phyloP scores from a whole-genome alignment of 2,329 filamentous ascomycete species.

The Berkeleyomyces basicola region DNA sequence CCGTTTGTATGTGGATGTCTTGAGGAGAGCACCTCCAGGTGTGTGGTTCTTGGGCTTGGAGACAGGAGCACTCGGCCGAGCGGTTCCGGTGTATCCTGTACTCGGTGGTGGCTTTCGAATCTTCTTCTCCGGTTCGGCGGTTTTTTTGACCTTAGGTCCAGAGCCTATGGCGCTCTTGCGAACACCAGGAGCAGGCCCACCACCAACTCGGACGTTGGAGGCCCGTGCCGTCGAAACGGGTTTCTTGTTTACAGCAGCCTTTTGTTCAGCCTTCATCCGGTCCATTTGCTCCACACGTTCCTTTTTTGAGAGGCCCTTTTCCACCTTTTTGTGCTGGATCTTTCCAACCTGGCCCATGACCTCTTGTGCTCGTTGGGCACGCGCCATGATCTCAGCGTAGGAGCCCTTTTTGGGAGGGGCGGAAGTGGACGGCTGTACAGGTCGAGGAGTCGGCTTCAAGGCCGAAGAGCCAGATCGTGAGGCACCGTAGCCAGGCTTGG shows the following conservation, averaged over 20 bases:
- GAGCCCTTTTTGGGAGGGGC: slow-evolving; percentile 51
- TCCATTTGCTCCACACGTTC: slow-evolving; percentile 31
- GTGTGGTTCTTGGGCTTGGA: slow-evolving; percentile 20
- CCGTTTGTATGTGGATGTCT: slow-evolving; percentile 18
- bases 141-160: slow-evolving; percentile 11
- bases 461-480: neutral
- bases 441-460: neutral
- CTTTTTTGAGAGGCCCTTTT: slow-evolving; percentile 40
- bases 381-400: slow-evolving; percentile 57
- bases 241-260: neutral
- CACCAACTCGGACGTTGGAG: neutral
- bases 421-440: neutral
- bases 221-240: neutral
- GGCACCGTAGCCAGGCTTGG: neutral
- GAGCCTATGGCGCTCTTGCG: neutral
- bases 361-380: slow-evolving; percentile 49
- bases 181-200: neutral
- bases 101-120: slow-evolving; percentile 47
- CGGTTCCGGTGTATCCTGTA: slow-evolving; percentile 49
- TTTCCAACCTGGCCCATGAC: slow-evolving; percentile 46
- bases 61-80: slow-evolving; percentile 36
- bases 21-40: slow-evolving; percentile 27
- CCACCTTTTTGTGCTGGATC: slow-evolving; percentile 59
- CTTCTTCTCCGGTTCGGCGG: slow-evolving; percentile 34
- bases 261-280: slow-evolving; percentile 7